Base-by-base conservation (phyloP, 2,329 filamentous ascomycete genomes). In the Daldinia eschscholtzii region DNA sequence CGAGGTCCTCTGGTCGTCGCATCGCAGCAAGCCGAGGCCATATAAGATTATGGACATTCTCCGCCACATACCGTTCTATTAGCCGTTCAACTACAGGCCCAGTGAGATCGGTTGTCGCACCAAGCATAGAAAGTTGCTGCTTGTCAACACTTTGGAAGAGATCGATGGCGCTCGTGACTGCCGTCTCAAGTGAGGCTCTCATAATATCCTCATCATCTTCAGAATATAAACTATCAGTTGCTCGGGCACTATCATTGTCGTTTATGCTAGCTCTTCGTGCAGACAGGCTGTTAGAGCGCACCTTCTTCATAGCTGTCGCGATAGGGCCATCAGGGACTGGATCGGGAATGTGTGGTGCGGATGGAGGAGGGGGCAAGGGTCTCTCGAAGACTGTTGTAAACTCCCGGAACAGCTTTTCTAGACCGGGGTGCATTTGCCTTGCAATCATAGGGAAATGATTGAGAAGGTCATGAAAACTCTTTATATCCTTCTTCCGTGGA, bases 71-170 rank as follows among this genome's bases (percentile, higher is more conserved):
- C 55, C 94, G 91, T 80, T 99, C 96, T 72, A 99, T 98, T 75
- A 99, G 86, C 68, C 93, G 90, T 81, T 99, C 97, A 1, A 99
- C 94, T 7, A 97, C 83, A 1, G 94, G 93, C 0, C 96, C 95
- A 0, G 96, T 98, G 58, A 99, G 83, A 77, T 98, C 94, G 1
- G 97, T 99, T 1, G 94, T 97, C 4, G 94, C 93, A 18, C 94
- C 96, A 4, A 99, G 85, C 39, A 97, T 86, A 2, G 95, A 98
- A 30, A 99, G 84, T 76, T 98, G 96, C 75, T 97, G 93, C 79
- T 97, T 97, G 78, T 99, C 96, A 5, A 99, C 95, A 67, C 91
- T 90, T 76, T 98, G 95, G 73, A 99, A 99, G 0, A 98, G 86
- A 76, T 99, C 96, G 72, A 99, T 98, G 0, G 94, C 96, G 9